These are phyloP conservation scores for Calocera viscosa DNA, from an alignment of 768 basidiomycete species.

Conservation along the genomic window DNA sequence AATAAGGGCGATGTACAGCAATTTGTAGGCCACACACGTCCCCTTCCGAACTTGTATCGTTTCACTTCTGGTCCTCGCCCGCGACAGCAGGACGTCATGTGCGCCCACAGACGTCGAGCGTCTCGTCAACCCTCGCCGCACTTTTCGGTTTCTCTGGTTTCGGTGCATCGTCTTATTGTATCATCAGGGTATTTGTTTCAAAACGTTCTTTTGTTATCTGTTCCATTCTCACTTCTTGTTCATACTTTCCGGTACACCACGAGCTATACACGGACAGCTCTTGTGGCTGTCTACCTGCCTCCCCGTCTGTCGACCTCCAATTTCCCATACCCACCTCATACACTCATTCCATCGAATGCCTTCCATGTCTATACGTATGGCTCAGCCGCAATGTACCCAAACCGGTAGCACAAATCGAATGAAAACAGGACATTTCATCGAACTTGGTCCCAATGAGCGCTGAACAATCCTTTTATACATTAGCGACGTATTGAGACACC, in stretches of 20 bases:
- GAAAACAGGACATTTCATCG: conserved; percentile 9
- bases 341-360: neutral
- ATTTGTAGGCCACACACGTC: neutral
- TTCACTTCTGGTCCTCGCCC: neutral
- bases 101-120: neutral
- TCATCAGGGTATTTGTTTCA: neutral
- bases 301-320: neutral
- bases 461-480: neutral
- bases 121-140: neutral
- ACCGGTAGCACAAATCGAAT: conserved; percentile 2
- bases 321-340: conserved; percentile 4
- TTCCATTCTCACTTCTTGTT: neutral
- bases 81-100: neutral
- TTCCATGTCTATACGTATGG: neutral
- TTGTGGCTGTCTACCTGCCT: neutral
- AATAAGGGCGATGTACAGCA: conserved; percentile 8
- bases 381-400: neutral
- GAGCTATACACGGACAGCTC: conserved; percentile 4
- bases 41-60: neutral
- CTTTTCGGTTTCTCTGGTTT: conserved; percentile 7
- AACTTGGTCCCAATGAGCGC: neutral
- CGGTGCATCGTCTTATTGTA: neutral
- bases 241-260: neutral
- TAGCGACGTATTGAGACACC: neutral
- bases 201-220: neutral